These are phyloP conservation scores for cucumber (Cucumis sativus) DNA, from an alignment of 306 rosid species.

Conservation along the genomic window DNA sequence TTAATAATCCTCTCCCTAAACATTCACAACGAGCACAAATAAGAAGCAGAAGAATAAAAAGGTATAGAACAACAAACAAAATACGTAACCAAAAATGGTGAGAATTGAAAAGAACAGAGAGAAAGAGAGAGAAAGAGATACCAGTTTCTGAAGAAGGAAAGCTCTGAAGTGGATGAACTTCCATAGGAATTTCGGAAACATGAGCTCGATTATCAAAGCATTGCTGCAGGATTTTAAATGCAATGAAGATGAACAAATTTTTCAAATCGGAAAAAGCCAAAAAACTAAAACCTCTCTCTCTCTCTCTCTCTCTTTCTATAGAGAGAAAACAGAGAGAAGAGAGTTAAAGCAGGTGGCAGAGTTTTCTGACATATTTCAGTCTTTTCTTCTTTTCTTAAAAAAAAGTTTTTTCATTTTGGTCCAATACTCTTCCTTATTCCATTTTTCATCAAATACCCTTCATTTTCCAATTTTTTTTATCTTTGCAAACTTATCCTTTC, in stretches of 20 bases:
- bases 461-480: too few relatives aligned
- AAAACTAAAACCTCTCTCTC: background rate
- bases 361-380: slow-evolving; percentile 22
- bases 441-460: too few relatives aligned
- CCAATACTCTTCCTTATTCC: too few relatives aligned
- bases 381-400: background rate
- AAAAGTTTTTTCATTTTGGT: background rate
- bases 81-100: background rate
- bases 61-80: background rate
- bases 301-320: background rate
- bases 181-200: background rate
- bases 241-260: background rate
- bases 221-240: background rate
- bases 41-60: background rate
- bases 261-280: background rate
- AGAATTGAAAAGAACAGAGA: background rate
- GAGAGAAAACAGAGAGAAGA: background rate
- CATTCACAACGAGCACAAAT: background rate
- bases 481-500: too few relatives aligned
- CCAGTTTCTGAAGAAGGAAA: slow-evolving; percentile 4
- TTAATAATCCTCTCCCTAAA: slow-evolving; percentile 17
- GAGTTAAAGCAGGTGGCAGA: slow-evolving; percentile 31
- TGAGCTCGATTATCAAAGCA: slow-evolving; percentile 7
- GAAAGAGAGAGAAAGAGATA: background rate
- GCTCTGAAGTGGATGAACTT: slow-evolving; percentile 6